Evolutionary conservation across 331 rosid species (phyloP).

Genomic region (Cucumis variabilis): DNA sequence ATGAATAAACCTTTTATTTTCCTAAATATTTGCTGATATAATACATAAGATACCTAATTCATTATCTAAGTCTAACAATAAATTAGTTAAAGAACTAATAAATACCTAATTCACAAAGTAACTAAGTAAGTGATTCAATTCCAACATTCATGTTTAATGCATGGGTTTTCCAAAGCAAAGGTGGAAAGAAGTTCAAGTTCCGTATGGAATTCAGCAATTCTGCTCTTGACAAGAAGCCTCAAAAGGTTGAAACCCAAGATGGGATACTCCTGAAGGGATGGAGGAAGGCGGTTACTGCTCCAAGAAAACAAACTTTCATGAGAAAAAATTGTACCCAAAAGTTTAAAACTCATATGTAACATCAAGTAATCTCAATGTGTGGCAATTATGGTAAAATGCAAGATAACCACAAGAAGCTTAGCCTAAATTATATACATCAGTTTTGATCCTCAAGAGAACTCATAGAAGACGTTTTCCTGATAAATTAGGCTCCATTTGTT

Average conservation of each 20-base stretch:
- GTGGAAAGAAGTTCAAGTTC: conserved; percentile 95
- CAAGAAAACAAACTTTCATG: conserved; percentile 24
- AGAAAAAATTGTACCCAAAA: not conserved
- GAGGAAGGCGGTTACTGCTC: conserved; percentile 78
- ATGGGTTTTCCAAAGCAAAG: conserved; percentile 83
- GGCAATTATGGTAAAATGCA: not conserved
- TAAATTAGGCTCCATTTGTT: not conserved
- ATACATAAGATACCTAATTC: no score
- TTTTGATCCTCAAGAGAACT: not conserved
- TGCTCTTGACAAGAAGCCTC: conserved; percentile 95
- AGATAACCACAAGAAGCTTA: not conserved
- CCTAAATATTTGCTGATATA: no score
- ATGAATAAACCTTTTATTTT: no score
- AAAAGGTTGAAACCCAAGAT: conserved; percentile 95
- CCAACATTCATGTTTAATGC: conserved; percentile 96
- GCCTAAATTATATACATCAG: conserved; percentile 12
- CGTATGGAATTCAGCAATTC: conserved; percentile 98
- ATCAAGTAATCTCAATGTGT: not conserved
- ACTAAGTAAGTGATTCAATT: no score
- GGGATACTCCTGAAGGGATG: conserved; percentile 86
- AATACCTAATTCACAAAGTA: no score
- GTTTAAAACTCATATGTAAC: not conserved
- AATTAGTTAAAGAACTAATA: no score
- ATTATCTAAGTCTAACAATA: no score
- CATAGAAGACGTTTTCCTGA: not conserved